phyloP scores from a whole-genome alignment of 2,329 filamentous ascomycete species.

The Hortaea werneckii region DNA sequence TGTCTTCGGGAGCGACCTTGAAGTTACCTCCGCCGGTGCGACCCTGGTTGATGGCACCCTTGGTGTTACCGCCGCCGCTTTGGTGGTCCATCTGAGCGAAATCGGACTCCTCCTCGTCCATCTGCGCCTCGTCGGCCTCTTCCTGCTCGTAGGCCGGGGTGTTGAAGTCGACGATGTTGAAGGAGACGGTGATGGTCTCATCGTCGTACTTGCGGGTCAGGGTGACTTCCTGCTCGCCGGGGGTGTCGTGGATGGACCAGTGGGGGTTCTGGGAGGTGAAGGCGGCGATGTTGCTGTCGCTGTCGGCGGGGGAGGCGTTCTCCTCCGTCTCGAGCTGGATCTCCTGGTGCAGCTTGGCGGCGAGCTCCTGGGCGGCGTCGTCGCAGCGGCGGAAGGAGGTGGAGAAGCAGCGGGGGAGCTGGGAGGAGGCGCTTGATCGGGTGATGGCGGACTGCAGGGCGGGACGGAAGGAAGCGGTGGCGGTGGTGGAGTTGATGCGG shows the following conservation, averaged over 20 bases:
- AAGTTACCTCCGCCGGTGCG: conserved; percentile 41
- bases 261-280: conserved; percentile 70
- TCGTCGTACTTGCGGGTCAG: conserved; percentile 74
- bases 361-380: conserved; percentile 65
- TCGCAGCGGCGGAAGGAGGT: conserved; percentile 30
- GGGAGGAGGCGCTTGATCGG: conserved; percentile 8
- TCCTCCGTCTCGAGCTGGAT: conserved; percentile 75
- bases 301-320: conserved; percentile 44
- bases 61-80: conserved; percentile 47
- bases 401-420: conserved; percentile 31
- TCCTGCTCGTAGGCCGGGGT: conserved; percentile 44
- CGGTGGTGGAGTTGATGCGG: conserved; percentile 30
- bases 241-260: conserved; percentile 64
- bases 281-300: conserved; percentile 58
- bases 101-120: conserved; percentile 28
- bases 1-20: conserved; percentile 47
- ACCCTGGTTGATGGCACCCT: conserved; percentile 46
- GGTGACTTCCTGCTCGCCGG: conserved; percentile 79
- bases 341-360: conserved; percentile 76
- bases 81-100: conserved; percentile 32
- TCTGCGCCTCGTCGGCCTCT: conserved; percentile 35
- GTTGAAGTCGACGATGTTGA: conserved; percentile 76
- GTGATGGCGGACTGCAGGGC: conserved; percentile 10
- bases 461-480: conserved; percentile 28
- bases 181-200: conserved; percentile 76